Evolutionary conservation across 495 filamentous ascomycete species (phyloP).

Genomic region (Podospora didyma): DNA sequence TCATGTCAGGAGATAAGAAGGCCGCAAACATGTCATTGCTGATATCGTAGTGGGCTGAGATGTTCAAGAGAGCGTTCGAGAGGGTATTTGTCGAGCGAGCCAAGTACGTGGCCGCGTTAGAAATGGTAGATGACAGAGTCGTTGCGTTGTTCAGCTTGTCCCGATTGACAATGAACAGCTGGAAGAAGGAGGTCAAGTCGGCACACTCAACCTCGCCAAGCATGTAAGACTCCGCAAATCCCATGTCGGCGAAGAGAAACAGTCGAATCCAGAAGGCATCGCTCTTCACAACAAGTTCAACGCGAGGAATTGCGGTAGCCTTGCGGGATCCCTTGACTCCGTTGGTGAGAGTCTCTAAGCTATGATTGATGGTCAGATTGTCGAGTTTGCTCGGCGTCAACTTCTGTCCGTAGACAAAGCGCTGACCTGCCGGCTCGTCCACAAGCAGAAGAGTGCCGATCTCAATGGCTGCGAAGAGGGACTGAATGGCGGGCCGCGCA

Average conservation of each 20-base stretch:
- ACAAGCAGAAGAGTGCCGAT: slow-evolving; percentile 39
- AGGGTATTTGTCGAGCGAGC: slow-evolving; percentile 60
- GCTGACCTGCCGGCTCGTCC: slow-evolving; percentile 31
- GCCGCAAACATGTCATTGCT: slow-evolving; percentile 70
- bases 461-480: slow-evolving; percentile 37
- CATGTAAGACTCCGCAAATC: slow-evolving; percentile 71
- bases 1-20: slow-evolving; percentile 71
- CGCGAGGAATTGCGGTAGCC: slow-evolving; percentile 23
- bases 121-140: slow-evolving; percentile 55
- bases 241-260: slow-evolving; percentile 66
- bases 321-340: slow-evolving; percentile 15
- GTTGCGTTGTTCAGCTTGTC: slow-evolving; percentile 51
- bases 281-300: slow-evolving; percentile 51
- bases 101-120: slow-evolving; percentile 46
- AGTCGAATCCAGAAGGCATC: slow-evolving; percentile 64
- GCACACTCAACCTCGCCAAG: slow-evolving; percentile 60
- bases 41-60: slow-evolving; percentile 70
- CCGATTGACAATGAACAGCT: slow-evolving; percentile 64
- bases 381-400: slow-evolving; percentile 14
- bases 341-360: background rate
- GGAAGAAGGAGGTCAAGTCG: slow-evolving; percentile 62
- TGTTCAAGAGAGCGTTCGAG: slow-evolving; percentile 59
- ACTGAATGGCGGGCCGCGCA: slow-evolving; percentile 36
- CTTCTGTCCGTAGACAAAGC: slow-evolving; percentile 28
- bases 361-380: slow-evolving; percentile 11